Evolutionary conservation across 2,329 filamentous ascomycete genomes (phyloP).

Genomic region (Penicillium freii): DNA sequence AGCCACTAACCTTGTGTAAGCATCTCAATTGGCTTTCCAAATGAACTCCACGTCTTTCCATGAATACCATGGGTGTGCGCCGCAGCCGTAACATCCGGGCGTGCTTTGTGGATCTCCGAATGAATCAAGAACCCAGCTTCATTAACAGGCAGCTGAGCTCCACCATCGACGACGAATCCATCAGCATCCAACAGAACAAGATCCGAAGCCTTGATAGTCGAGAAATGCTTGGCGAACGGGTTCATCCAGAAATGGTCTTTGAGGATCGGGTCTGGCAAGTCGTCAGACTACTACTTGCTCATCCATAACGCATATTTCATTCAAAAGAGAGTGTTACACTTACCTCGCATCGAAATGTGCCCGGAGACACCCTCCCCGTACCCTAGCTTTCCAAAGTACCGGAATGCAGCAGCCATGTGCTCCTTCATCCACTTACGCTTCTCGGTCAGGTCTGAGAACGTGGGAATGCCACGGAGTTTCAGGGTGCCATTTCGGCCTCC

Average conservation of each 20-base stretch:
- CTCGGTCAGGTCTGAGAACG: slow-evolving; percentile 42
- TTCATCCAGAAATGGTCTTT: slow-evolving; percentile 45
- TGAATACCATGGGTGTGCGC: slow-evolving; percentile 60
- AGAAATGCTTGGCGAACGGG: slow-evolving; percentile 42
- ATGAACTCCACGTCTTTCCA: slow-evolving; percentile 61
- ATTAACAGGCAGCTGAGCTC: slow-evolving; percentile 41
- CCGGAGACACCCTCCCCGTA: slow-evolving; percentile 44
- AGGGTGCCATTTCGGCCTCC: slow-evolving; percentile 37
- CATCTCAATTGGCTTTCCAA: slow-evolving; percentile 60
- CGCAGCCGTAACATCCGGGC: slow-evolving; percentile 58
- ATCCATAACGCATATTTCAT: not conserved
- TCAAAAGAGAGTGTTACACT: not conserved
- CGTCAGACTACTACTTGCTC: not conserved
- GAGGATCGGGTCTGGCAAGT: slow-evolving; percentile 33
- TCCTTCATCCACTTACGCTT: slow-evolving; percentile 56
- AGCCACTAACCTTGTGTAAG: slow-evolving; percentile 55
- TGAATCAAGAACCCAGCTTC: slow-evolving; percentile 60
- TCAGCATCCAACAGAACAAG: slow-evolving; percentile 42
- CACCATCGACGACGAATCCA: slow-evolving; percentile 43
- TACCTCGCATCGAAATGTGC: slow-evolving; percentile 44
- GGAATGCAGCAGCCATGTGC: slow-evolving; percentile 45
- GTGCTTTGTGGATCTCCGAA: slow-evolving; percentile 57
- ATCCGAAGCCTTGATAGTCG: slow-evolving; percentile 43
- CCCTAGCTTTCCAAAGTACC: slow-evolving; percentile 42
- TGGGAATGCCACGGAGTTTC: slow-evolving; percentile 40